Conservation (phyloP, 257 asterid species). For the Eucommia ulmoides region DNA sequence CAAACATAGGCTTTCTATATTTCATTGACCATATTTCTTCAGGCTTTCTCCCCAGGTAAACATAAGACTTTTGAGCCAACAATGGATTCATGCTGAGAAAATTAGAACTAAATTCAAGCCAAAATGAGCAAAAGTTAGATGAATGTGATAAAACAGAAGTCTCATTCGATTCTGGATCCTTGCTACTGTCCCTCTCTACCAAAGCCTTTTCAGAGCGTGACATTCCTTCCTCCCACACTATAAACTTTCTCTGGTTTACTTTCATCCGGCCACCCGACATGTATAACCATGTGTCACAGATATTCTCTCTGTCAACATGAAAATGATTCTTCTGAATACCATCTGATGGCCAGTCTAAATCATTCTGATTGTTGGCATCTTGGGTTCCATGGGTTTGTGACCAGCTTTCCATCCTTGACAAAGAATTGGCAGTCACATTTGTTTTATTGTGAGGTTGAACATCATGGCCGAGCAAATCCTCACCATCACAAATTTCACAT, state of each 20-base stretch:
- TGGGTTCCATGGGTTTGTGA: conserved; percentile 19
- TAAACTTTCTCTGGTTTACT: conserved; percentile 10
- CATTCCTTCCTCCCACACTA: conserved; percentile 4
- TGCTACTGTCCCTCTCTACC: conserved; percentile 15
- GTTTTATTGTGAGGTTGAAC: conserved; percentile 15
- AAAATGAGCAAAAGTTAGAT: conserved; percentile 20
- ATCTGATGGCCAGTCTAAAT: conserved; percentile 13
- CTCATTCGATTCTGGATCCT: conserved; percentile 16
- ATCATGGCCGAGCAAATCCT: conserved; percentile 15
- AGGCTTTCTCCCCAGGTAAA: conserved; percentile 23
- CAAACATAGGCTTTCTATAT: conserved; percentile 34
- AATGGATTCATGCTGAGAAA: conserved; percentile 60
- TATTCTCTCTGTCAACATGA: conserved; percentile 14
- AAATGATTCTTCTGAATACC: conserved; percentile 10
- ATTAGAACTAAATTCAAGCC: conserved; percentile 31
- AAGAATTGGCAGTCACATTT: conserved; percentile 3
- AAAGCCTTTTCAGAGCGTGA: conserved; percentile 16
- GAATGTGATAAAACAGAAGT: conserved; percentile 20
- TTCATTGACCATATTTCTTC: conserved; percentile 26
- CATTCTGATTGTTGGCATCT: conserved; percentile 18
- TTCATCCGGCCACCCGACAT: conserved; percentile 24
- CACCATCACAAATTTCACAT: conserved; percentile 14
- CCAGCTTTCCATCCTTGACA: conserved; percentile 14
- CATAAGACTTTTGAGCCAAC: conserved; percentile 29
- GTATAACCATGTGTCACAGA: conserved; percentile 20